A percentile compares a stretch with the other conserved stretches of the same genome.
Conservation (phyloP, 164 flowering plant genomes). For the Magnolia changhungtana region DNA sequence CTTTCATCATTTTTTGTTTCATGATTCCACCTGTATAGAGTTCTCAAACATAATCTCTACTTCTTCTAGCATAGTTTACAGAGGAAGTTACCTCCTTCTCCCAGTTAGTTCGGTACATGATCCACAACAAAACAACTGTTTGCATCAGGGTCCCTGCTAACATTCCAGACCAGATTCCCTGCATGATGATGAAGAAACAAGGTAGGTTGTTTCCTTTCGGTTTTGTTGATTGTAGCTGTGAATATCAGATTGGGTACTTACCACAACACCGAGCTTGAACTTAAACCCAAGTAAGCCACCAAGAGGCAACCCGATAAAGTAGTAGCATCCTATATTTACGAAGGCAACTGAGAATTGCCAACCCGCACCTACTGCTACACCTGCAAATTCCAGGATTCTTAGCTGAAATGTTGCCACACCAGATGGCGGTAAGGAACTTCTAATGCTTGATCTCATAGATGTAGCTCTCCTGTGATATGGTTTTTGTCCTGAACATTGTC, state of each 20-base stretch:
- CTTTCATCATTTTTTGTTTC: background rate
- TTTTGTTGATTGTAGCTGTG: background rate
- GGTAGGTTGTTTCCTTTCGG: background rate
- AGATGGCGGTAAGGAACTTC: background rate
- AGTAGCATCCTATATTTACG: conserved; percentile 47
- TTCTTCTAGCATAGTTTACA: background rate
- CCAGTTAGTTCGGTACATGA: conserved; percentile 41
- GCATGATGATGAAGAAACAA: conserved; percentile 4
- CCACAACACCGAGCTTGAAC: conserved; percentile 31
- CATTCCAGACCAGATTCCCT: conserved; percentile 54
- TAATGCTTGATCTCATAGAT: background rate
- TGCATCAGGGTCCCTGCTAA: conserved; percentile 36
- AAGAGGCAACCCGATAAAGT: conserved; percentile 47
- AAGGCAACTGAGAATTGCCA: conserved; percentile 51
- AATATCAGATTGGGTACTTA: background rate
- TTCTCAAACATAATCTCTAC: background rate
- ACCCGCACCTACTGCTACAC: conserved; percentile 67
- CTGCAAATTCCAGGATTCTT: conserved; percentile 22
- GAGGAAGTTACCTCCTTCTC: conserved; percentile 32
- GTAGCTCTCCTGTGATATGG: background rate
- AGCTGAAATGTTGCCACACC: background rate
- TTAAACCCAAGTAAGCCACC: conserved; percentile 47
- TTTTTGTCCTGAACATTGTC: background rate
- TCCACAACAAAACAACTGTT: conserved; percentile 28
- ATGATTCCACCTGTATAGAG: background rate